phyloP scores from a whole-genome alignment of 2,329 filamentous ascomycete species.

The Neonectria ditissima region DNA sequence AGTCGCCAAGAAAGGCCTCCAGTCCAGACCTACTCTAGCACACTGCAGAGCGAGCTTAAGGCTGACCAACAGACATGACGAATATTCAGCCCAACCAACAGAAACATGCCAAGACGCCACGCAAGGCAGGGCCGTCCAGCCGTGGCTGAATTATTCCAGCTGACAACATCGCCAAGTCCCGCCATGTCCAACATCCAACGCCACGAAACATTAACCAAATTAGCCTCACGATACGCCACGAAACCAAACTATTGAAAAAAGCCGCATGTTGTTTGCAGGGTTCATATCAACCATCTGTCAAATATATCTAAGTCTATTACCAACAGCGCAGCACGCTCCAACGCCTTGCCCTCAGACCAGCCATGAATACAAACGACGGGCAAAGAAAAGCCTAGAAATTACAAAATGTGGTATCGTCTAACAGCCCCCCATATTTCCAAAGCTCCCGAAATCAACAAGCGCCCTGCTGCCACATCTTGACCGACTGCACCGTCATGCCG shows the following conservation, averaged over 20 bases:
- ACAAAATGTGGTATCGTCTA: background rate
- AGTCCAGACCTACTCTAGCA: background rate
- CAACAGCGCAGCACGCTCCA: background rate
- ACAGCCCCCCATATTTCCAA: background rate
- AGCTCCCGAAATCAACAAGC: slow-evolving; percentile 30
- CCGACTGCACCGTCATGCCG: slow-evolving; percentile 57
- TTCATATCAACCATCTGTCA: background rate
- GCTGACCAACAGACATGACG: background rate
- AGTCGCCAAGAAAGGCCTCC: too few species aligned
- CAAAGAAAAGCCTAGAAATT: background rate
- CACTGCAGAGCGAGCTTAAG: background rate
- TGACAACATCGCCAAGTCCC: background rate
- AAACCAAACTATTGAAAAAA: background rate
- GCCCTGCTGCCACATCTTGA: slow-evolving; percentile 59
- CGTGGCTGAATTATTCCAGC: background rate
- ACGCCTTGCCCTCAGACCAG: background rate
- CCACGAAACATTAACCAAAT: background rate
- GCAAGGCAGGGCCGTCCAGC: background rate
- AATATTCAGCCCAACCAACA: background rate
- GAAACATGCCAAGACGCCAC: background rate
- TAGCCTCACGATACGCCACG: background rate
- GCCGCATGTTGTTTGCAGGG: background rate
- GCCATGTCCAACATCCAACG: background rate
- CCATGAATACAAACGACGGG: background rate
- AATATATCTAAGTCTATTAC: background rate